A percentile compares a stretch with the other conserved stretches of the same genome.
Conservation (phyloP, 2,329 filamentous ascomycete species). For the Claviceps quebecensis region DNA sequence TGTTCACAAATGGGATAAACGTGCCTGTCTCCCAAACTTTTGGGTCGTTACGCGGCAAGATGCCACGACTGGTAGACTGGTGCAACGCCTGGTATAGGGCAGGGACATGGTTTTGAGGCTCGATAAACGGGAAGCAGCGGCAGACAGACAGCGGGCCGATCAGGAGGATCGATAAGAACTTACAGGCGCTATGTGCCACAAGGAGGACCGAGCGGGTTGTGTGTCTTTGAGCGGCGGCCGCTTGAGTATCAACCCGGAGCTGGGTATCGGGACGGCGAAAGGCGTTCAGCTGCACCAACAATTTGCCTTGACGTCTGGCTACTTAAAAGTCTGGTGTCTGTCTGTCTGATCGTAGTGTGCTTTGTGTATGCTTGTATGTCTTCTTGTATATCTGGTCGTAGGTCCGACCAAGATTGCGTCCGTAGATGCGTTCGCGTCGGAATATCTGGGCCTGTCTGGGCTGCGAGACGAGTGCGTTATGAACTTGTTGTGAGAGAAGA, state of each 20-base stretch:
- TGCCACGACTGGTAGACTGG: background rate
- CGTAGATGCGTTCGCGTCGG: background rate
- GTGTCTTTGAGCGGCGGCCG: background rate
- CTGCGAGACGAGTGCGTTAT: background rate
- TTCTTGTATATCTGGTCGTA: background rate
- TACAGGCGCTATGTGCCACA: constrained; percentile 2
- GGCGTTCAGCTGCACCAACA: too few relatives aligned
- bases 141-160: constrained; percentile 1
- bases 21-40: background rate
- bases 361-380: background rate
- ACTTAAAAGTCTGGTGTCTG: too few relatives aligned
- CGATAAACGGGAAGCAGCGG: background rate
- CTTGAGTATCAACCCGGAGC: too few relatives aligned
- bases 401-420: background rate
- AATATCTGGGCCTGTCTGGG: background rate
- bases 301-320: too few relatives aligned
- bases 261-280: background rate
- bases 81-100: background rate
- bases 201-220: constrained; percentile 4
- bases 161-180: constrained; percentile 3
- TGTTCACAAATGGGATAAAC: background rate
- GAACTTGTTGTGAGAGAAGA: background rate
- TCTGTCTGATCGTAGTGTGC: background rate
- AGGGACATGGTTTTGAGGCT: background rate
- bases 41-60: background rate